Evolutionary conservation across 2,329 filamentous ascomycete species (phyloP).

Genomic region (Colletotrichum coccodes): DNA sequence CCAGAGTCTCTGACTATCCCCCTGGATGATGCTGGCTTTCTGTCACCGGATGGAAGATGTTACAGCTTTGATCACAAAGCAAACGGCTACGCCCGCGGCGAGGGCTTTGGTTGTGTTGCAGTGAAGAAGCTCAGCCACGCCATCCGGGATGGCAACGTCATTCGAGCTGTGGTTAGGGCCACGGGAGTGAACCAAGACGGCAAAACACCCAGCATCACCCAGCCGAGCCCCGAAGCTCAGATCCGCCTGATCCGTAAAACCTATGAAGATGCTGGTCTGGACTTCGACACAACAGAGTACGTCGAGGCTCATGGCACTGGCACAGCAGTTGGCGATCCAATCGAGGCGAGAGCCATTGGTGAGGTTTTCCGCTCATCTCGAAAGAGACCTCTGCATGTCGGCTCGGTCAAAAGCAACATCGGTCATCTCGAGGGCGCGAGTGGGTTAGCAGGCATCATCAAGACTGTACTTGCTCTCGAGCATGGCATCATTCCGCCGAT

Average conservation of each 20-base stretch:
- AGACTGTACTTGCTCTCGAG: constrained; percentile 59
- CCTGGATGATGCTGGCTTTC: constrained; percentile 63
- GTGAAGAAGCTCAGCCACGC: constrained; percentile 69
- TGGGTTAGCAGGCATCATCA: constrained; percentile 63
- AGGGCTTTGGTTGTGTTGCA: constrained; percentile 67
- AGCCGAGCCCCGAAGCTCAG: constrained; percentile 64
- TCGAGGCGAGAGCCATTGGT: constrained; percentile 58
- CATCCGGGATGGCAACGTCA: constrained; percentile 64
- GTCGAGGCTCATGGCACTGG: constrained; percentile 70
- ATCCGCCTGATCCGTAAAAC: constrained; percentile 57
- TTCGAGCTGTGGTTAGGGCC: constrained; percentile 64
- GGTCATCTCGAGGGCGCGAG: constrained; percentile 63
- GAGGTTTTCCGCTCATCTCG: constrained; percentile 48
- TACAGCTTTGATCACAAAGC: constrained; percentile 66
- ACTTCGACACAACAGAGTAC: constrained; percentile 57
- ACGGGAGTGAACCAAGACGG: constrained; percentile 68
- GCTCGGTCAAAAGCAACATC: constrained; percentile 64
- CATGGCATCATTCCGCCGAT: constrained; percentile 61
- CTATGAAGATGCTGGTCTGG: constrained; percentile 56
- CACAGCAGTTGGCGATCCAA: constrained; percentile 64
- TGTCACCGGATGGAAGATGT: constrained; percentile 60
- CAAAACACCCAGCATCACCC: constrained; percentile 66
- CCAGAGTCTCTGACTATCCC: constrained; percentile 62
- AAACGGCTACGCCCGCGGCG: constrained; percentile 72
- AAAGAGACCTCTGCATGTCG: constrained; percentile 54